Conservation (phyloP, 345 rosid species). For the Hibiscus syriacus region DNA sequence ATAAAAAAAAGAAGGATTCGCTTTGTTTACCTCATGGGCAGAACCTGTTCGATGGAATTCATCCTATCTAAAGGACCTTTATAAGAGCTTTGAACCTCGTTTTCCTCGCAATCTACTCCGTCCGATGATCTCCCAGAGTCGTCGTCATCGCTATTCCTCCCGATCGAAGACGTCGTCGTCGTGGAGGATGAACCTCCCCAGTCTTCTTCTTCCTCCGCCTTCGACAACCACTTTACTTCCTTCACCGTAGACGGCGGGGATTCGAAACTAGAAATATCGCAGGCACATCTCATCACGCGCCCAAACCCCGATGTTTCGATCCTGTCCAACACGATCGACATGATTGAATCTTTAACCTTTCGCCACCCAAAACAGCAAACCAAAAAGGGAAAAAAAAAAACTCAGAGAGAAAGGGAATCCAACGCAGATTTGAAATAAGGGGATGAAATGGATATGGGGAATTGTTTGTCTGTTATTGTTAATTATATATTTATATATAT, state of each 20-base stretch:
- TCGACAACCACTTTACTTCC: background rate
- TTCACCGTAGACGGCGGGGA: background rate
- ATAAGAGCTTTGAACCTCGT: conserved; percentile 56
- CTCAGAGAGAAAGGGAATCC: background rate
- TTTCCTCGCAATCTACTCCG: conserved; percentile 33
- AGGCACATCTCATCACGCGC: conserved; percentile 6
- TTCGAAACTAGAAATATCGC: background rate
- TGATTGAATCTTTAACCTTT: background rate
- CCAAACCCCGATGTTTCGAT: conserved; percentile 21
- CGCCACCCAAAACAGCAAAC: background rate
- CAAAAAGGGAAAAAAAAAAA: background rate
- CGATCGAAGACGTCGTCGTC: conserved; percentile 50
- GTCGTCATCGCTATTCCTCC: conserved; percentile 45
- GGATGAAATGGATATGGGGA: background rate
- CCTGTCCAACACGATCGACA: conserved; percentile 29
- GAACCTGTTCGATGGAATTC: conserved; percentile 54
- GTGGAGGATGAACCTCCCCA: conserved; percentile 21
- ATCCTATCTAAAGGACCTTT: conserved; percentile 44
- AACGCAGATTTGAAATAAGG: background rate
- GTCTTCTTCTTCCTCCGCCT: background rate
- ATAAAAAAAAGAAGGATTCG: background rate
- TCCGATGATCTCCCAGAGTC: conserved; percentile 25
- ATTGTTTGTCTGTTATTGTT: conserved; percentile 7
- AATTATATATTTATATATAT: no score
- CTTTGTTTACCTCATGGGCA: conserved; percentile 45